Percentiles rank a stretch among this genome's conserved stretches.
Evolutionary conservation across 129 eudicot genomes (phyloP).

Genomic region (Smallanthus sonchifolius): DNA sequence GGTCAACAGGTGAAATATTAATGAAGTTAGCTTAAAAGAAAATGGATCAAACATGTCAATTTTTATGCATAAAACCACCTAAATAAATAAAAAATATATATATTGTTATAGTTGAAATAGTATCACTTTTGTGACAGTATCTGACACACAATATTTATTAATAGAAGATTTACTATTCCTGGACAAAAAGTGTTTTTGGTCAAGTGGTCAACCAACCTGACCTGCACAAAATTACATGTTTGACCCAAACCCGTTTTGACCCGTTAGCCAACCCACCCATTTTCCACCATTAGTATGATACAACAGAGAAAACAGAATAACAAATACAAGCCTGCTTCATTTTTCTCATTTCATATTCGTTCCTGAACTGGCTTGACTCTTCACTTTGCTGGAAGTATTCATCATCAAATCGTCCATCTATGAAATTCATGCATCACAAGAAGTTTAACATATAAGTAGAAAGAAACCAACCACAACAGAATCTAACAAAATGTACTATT

Average conservation of each 20-base stretch:
- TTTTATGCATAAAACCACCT: background rate
- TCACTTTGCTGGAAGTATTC: slow-evolving; percentile 77
- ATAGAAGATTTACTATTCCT: background rate
- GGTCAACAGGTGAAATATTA: background rate
- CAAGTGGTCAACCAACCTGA: background rate
- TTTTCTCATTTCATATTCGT: slow-evolving; percentile 89
- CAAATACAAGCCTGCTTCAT: slow-evolving; percentile 61
- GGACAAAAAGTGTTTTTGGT: background rate
- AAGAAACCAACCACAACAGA: background rate
- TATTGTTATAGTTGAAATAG: background rate
- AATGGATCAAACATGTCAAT: background rate
- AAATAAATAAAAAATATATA: background rate
- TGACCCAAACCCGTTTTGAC: background rate
- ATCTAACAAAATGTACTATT: background rate
- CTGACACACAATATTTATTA: background rate
- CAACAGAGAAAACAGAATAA: background rate
- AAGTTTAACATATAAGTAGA: background rate
- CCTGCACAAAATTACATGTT: background rate
- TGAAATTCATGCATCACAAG: background rate
- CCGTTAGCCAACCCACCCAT: background rate
- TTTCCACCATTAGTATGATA: background rate
- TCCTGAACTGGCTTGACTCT: slow-evolving; percentile 76
- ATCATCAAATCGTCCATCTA: slow-evolving; percentile 73
- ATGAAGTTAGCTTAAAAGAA: background rate
- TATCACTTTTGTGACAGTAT: background rate